A percentile compares a stretch with the other conserved stretches of the same genome.
These are phyloP conservation scores for Solanum pinnatisectum DNA, from an alignment of 257 asterid species.

Conservation along the genomic window DNA sequence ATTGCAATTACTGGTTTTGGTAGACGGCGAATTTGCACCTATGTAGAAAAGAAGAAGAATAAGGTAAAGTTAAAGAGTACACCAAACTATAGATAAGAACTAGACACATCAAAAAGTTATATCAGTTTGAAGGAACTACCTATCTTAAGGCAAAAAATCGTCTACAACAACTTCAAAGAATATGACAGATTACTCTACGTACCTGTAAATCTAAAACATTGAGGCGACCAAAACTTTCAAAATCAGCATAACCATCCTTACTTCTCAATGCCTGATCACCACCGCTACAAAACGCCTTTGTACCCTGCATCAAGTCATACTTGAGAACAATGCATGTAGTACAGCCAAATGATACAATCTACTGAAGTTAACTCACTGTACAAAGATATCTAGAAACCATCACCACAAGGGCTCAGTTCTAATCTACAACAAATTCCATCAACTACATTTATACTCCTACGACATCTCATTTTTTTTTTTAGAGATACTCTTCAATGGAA, in stretches of 20 bases:
- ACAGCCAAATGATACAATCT: background rate
- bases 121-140: background rate
- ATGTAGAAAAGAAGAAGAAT: background rate
- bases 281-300: conserved; percentile 83
- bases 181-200: background rate
- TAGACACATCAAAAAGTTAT: background rate
- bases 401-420: background rate
- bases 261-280: conserved; percentile 90
- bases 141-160: background rate
- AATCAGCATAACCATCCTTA: conserved; percentile 76
- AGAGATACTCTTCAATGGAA: background rate
- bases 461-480: background rate
- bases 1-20: conserved; percentile 97
- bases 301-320: conserved; percentile 43
- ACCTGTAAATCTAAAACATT: conserved; percentile 92
- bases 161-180: background rate
- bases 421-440: background rate
- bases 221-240: conserved; percentile 76
- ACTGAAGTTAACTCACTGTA: background rate
- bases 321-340: background rate
- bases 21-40: conserved; percentile 94
- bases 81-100: background rate
- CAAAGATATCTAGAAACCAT: background rate
- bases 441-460: background rate
- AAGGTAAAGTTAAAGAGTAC: background rate